These are phyloP conservation scores for Ganoderma resinaceum DNA, from an alignment of 1,284 basidiomycete genomes.

Conservation along the genomic window DNA sequence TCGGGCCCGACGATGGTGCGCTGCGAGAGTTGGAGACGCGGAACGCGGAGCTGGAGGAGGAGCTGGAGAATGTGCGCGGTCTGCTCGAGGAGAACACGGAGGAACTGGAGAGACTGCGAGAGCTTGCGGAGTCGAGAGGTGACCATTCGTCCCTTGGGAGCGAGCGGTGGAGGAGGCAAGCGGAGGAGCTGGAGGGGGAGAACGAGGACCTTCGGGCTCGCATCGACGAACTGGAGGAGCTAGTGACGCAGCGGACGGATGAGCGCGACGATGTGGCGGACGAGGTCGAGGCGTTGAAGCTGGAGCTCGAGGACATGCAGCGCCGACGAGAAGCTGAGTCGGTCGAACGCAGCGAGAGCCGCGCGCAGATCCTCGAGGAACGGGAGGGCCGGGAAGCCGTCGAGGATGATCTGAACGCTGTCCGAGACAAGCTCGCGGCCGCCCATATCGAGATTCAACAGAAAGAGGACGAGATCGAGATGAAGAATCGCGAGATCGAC, in stretches of 20 bases:
- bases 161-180: constrained; percentile 48
- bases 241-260: constrained; percentile 63
- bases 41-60: constrained; percentile 73
- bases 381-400: constrained; percentile 74
- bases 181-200: constrained; percentile 70
- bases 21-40: constrained; percentile 62
- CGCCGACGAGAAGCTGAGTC: constrained; percentile 66
- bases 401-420: constrained; percentile 75
- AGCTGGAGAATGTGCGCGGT: constrained; percentile 68
- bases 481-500: constrained; percentile 75
- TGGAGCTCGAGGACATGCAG: constrained; percentile 75
- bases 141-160: constrained; percentile 50
- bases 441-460: constrained; percentile 82
- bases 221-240: constrained; percentile 68
- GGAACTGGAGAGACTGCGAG: constrained; percentile 72
- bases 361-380: constrained; percentile 72
- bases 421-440: constrained; percentile 79
- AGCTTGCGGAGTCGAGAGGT: constrained; percentile 62
- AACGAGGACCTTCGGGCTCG: constrained; percentile 66
- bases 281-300: constrained; percentile 63
- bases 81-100: constrained; percentile 81
- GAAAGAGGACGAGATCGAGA: constrained; percentile 83
- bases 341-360: constrained; percentile 72
- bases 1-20: constrained; percentile 52
- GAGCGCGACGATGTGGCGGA: constrained; percentile 77